Conservation (phyloP, 257 asterid species). For the Linderniella brevidens region DNA sequence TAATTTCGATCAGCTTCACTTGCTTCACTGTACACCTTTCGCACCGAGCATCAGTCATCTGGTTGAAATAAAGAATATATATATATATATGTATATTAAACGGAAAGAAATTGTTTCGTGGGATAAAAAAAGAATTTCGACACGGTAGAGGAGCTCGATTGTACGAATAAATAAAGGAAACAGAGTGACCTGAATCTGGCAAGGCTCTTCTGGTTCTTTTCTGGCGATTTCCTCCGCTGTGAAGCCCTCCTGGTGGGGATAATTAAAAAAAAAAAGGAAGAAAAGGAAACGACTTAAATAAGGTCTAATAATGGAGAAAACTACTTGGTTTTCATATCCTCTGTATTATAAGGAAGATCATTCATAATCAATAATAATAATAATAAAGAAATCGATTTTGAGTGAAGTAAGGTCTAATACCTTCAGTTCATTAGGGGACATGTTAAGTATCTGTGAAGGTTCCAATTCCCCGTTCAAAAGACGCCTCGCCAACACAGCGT, state of each 20-base stretch:
- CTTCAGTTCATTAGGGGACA: constrained; percentile 69
- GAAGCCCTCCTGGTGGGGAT: constrained; percentile 48
- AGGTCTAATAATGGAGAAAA: no score
- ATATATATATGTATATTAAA: background rate
- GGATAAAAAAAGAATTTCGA: background rate
- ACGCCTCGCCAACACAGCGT: constrained; percentile 41
- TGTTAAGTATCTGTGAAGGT: constrained; percentile 46
- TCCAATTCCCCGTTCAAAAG: constrained; percentile 66
- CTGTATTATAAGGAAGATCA: background rate
- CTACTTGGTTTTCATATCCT: no score
- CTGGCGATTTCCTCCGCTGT: constrained; percentile 72
- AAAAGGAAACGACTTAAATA: no score
- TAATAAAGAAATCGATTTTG: background rate
- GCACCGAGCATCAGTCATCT: constrained; percentile 93
- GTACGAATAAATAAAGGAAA: background rate
- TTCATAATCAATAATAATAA: background rate
- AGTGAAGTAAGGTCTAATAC: constrained; percentile 14
- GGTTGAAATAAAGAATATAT: constrained; percentile 10
- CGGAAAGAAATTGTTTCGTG: background rate
- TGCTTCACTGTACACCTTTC: constrained; percentile 46
- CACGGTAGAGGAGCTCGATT: no score
- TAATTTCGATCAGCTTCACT: constrained; percentile 56
- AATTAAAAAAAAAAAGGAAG: background rate
- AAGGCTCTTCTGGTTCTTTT: constrained; percentile 61
- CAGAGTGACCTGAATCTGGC: constrained; percentile 41